Base-by-base conservation (phyloP, 176 grass and related monocot species). In the Ensete glaucum region DNA sequence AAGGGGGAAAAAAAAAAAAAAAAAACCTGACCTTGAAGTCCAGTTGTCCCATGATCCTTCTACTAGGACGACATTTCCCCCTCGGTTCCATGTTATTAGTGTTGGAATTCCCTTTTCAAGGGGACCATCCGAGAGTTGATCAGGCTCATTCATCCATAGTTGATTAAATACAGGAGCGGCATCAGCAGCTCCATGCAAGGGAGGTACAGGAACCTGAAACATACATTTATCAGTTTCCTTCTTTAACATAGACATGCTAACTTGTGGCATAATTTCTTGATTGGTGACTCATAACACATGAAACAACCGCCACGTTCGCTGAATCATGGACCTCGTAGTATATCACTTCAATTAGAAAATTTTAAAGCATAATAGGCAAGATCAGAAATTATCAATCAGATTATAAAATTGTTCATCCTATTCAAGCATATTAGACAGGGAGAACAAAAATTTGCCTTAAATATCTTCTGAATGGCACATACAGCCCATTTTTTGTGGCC, bases 21-120 rank as follows among this genome's bases (percentile, higher is more conserved):
- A 90, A n/a, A 86, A 52, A 53, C 6, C 78, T 34, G 85, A 95
- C 91, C 91, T 91, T 81, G 96, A 83, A 85, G 78, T 95, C 96
- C 96, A 99, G 62, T 95, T 88, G 84, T 99, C 96, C 96, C 96
- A 99, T 72, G 96, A 99, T 79, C 96, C 96, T 87, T 99, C 96
- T 73, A 99, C 96, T 72, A 77, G 84, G 62, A 95, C 86, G 81
- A 53, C 83, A 22, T 86, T 91, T 80, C 96, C 96, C 74, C 91
- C 96, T 65, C 89, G 81, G 56, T 89, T 95, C 96, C 96, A 99
- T 54, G 91, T 89, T 24, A 99, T 81, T 70, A 99, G 84, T 79
- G 82, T 81, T 34, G 96, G 96, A 80, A 99, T 87, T 79, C 93
- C 91, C 83, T 94, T 99, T 72, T 86, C 88, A 81, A 85, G 76